Conservation (phyloP, 305 asterid genomes). For the Fraxinus dipetala region DNA sequence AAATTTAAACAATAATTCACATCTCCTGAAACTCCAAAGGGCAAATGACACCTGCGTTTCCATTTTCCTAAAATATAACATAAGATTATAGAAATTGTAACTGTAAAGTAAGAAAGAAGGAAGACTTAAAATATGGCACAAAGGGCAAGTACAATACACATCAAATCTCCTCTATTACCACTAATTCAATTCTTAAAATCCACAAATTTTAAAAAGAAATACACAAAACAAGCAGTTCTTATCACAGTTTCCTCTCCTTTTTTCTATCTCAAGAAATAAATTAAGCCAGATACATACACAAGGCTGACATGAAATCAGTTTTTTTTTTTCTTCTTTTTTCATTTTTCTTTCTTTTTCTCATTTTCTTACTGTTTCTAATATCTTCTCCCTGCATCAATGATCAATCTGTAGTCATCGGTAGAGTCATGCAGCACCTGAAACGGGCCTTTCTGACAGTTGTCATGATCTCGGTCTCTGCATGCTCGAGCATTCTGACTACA, state of each 20-base stretch:
- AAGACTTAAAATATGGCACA: not conserved
- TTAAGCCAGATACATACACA: slow-evolving; percentile 40
- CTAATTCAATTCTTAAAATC: slow-evolving; percentile 32
- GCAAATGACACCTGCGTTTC: not conserved
- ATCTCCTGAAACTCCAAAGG: not conserved
- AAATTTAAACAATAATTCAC: not conserved
- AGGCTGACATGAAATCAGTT: slow-evolving; percentile 14
- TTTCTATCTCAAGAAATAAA: slow-evolving; percentile 40
- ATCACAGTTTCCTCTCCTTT: slow-evolving; percentile 34
- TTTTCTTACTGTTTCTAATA: slow-evolving; percentile 31
- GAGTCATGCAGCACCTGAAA: slow-evolving; percentile 95
- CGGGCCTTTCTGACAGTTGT: slow-evolving; percentile 89
- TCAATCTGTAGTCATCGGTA: slow-evolving; percentile 85
- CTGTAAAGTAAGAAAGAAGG: not conserved
- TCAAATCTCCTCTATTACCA: slow-evolving; percentile 23
- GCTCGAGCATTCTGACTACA: slow-evolving; percentile 88
- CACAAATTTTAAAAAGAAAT: slow-evolving; percentile 14
- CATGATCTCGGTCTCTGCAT: slow-evolving; percentile 87
- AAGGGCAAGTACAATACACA: slow-evolving; percentile 22
- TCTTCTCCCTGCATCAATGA: slow-evolving; percentile 6
- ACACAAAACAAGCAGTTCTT: slow-evolving; percentile 36
- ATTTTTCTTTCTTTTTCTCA: slow-evolving; percentile 19
- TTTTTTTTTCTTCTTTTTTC: slow-evolving; percentile 4
- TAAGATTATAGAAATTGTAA: not conserved
- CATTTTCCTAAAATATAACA: not conserved